Conservation (phyloP, 257 asterid species). For the Henckelia pumila region DNA sequence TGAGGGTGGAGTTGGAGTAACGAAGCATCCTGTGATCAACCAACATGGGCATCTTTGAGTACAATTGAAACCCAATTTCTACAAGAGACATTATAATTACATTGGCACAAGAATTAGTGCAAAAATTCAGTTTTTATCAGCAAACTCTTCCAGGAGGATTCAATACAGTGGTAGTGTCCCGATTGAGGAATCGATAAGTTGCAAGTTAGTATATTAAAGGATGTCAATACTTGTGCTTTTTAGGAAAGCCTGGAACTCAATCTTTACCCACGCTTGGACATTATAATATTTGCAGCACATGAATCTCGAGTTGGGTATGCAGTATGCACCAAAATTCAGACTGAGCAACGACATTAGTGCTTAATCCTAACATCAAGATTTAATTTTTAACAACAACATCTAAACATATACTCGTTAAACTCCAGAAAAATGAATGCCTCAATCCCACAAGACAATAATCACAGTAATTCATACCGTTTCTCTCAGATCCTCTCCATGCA, state of each 20-base stretch:
- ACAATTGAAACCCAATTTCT: background rate
- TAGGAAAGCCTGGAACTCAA: background rate
- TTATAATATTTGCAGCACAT: background rate
- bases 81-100: background rate
- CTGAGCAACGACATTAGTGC: background rate
- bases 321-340: background rate
- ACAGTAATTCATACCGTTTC: slow-evolving; percentile 39
- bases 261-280: background rate
- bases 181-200: background rate
- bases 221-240: background rate
- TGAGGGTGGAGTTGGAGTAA: background rate
- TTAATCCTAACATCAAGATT: slow-evolving; percentile 5
- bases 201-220: background rate
- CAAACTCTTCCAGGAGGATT: background rate
- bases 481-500: slow-evolving; percentile 60
- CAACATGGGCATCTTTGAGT: background rate
- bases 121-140: slow-evolving; percentile 21
- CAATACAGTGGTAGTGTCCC: background rate
- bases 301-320: background rate
- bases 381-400: background rate
- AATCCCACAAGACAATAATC: background rate
- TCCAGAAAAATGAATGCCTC: background rate
- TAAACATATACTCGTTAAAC: slow-evolving; percentile 9
- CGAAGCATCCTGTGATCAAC: slow-evolving; percentile 1
- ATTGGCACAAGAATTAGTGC: slow-evolving; percentile 8